Evolutionary conservation across 371 early-diverging fungal species (phyloP).

Genomic region (Zopfochytrium polystomum): DNA sequence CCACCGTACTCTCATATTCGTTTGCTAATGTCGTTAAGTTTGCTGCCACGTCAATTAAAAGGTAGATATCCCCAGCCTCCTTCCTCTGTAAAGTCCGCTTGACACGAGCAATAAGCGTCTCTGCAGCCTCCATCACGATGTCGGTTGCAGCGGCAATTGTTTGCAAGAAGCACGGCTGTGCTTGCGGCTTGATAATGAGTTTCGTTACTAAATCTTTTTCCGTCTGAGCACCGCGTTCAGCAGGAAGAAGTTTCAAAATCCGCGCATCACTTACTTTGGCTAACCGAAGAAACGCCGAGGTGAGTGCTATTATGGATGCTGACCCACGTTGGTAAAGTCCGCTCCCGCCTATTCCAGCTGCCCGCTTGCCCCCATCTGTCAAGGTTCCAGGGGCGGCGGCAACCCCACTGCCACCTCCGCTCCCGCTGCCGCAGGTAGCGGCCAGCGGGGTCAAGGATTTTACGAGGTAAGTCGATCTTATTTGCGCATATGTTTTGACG

Average conservation of each 20-base stretch:
- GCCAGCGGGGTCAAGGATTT: slow-evolving; percentile 63
- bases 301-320: too few species aligned
- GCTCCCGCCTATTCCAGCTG: too few species aligned
- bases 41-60: slow-evolving; percentile 77
- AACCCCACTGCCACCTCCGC: too few species aligned
- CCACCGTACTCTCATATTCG: slow-evolving; percentile 38
- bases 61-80: slow-evolving; percentile 66
- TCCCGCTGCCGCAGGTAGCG: too few species aligned
- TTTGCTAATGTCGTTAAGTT: slow-evolving; percentile 21
- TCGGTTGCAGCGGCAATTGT: slow-evolving; percentile 60
- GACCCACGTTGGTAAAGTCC: too few species aligned
- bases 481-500: slow-evolving; percentile 70
- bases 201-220: slow-evolving; percentile 64
- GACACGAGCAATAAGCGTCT: slow-evolving; percentile 60
- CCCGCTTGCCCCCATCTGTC: too few species aligned
- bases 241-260: too few species aligned
- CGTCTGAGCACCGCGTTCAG: slow-evolving; percentile 36
- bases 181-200: slow-evolving; percentile 61
- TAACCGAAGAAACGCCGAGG: neutral
- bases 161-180: slow-evolving; percentile 52
- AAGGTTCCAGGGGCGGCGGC: too few species aligned
- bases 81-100: slow-evolving; percentile 47
- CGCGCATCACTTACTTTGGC: too few species aligned
- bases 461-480: slow-evolving; percentile 64
- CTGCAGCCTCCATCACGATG: slow-evolving; percentile 63